Percentiles rank a stretch among this genome's conserved stretches.
Conservation (phyloP, 1,284 basidiomycete genomes). For the Cryptococcus neoformans region DNA sequence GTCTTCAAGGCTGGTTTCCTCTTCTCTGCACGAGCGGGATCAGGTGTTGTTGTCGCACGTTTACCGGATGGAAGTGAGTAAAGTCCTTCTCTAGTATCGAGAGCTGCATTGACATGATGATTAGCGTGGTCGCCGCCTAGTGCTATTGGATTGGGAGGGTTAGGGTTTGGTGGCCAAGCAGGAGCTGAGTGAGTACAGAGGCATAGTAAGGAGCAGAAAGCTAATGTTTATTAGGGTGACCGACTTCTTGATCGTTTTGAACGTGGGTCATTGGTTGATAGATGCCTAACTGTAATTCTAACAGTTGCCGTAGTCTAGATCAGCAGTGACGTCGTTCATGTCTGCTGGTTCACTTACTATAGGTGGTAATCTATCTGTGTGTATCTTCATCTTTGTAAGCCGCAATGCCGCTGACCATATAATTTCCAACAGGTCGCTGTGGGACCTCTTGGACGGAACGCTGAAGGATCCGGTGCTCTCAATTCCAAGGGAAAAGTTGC, state of each 20-base stretch:
- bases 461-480: constrained; percentile 84
- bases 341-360: constrained; percentile 86
- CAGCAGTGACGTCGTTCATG: constrained; percentile 82
- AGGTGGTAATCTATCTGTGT: constrained; percentile 79
- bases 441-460: constrained; percentile 90
- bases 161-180: constrained; percentile 77
- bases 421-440: constrained; percentile 61
- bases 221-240: constrained; percentile 60
- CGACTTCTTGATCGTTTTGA: constrained; percentile 91
- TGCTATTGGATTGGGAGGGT: constrained; percentile 91
- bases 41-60: constrained; percentile 86
- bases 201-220: constrained; percentile 37
- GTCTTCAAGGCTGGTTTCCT: constrained; percentile 59
- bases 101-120: not conserved
- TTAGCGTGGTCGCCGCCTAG: constrained; percentile 89
- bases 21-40: constrained; percentile 66
- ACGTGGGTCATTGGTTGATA: constrained; percentile 55
- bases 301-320: constrained; percentile 39
- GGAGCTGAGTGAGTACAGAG: constrained; percentile 52
- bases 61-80: constrained; percentile 76
- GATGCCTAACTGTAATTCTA: not conserved
- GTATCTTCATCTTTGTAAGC: constrained; percentile 1
- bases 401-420: not conserved
- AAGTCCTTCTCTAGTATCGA: not conserved
- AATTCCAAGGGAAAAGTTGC: constrained; percentile 85